These are phyloP conservation scores for Trichoderma atroviride DNA, from an alignment of 2,329 filamentous ascomycete species.

Conservation along the genomic window DNA sequence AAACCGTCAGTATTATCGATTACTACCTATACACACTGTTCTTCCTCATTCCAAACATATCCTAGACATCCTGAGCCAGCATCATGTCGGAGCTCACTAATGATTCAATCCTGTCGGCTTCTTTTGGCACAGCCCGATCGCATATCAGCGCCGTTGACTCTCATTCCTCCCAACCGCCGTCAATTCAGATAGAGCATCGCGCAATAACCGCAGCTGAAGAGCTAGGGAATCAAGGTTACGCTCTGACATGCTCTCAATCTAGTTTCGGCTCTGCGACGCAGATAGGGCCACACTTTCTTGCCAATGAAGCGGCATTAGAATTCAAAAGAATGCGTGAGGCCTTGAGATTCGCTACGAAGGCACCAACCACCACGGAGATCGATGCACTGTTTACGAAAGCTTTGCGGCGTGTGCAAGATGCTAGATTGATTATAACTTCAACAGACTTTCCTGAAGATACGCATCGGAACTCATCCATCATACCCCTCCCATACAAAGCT, in stretches of 20 bases:
- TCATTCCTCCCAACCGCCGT: background rate
- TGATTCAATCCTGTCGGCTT: background rate
- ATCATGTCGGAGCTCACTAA: background rate
- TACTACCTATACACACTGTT: background rate
- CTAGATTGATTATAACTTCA: background rate
- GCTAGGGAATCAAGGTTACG: no score
- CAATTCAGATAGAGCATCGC: background rate
- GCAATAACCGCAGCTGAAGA: background rate
- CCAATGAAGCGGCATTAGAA: background rate
- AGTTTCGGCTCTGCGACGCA: background rate
- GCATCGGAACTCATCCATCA: background rate
- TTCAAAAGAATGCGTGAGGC: background rate
- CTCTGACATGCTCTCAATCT: background rate
- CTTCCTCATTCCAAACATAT: background rate
- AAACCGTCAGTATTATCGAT: background rate
- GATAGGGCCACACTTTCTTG: background rate
- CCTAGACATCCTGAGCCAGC: background rate
- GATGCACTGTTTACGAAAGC: background rate
- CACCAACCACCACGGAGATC: background rate
- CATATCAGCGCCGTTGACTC: background rate
- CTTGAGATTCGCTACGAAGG: background rate
- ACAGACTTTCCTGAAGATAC: background rate
- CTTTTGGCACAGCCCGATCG: background rate
- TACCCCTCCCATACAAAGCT: background rate
- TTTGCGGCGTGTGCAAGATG: background rate